Base-by-base conservation (phyloP, 768 basidiomycete species). In the Aureoboletus auriporus region DNA sequence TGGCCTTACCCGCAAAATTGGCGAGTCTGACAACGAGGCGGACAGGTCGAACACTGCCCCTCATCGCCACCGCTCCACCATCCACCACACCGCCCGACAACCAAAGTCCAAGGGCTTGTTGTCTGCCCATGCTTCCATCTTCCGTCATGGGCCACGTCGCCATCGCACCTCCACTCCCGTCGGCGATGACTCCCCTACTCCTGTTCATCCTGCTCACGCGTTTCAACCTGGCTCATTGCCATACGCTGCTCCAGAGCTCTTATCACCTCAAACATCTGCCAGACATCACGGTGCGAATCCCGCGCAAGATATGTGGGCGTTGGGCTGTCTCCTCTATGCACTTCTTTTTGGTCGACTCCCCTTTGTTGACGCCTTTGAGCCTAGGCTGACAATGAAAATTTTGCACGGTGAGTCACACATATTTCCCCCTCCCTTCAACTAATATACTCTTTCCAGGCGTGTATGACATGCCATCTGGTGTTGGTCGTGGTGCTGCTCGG, bases 281-380 rank as follows among this genome's bases (percentile, higher is more conserved):
- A 62, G 23, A 28, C 47, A 46, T 14, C 46, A 53, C 23, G 56
- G 65, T 23, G 58, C 60, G 8, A 70, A 80, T 56, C 86, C 93
- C 2, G 82, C 89, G 0, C 90, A 93, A 61, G 96, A 99, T 55
- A 84, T 98, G 27, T 99, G 96, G 96, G 93, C 96, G 0, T 71
- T 97, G 3, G 96, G 96, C 0, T 83, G 93, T 46, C 77, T 96
- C 53, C 80, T 99, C 2, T 90, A 93, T 62, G 83, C 86, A 8
- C 73, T 99, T 1, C 75, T 98, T 16, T 84, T 83, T 0, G 93
- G 93, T 3, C 72, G 75, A n/a, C 72, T 98, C 7, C 96, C 96
- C 0, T 97, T 97, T 64, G 70, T 63, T 30, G 95, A 99, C 66
- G 71, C 86, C 0, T 99, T 89, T 59, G 95, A 99, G 66, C 93